phyloP scores from a whole-genome alignment of 768 basidiomycete genomes.

The Trametes cinnabarina region DNA sequence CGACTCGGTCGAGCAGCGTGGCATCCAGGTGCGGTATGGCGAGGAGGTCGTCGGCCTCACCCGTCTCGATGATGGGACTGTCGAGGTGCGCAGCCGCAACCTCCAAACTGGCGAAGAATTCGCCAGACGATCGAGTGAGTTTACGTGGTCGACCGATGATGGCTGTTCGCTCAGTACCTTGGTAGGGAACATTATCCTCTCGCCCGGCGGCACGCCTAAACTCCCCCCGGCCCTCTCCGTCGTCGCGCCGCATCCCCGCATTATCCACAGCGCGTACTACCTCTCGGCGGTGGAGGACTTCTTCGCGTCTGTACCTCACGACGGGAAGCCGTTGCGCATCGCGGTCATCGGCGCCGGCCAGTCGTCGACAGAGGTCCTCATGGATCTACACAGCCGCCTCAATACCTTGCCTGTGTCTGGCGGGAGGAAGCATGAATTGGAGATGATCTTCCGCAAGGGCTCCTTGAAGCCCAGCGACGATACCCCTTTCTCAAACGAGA shows the following conservation, averaged over 20 bases:
- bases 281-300: slow-evolving; percentile 37
- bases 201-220: slow-evolving; percentile 48
- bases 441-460: slow-evolving; percentile 52
- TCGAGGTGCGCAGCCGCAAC: slow-evolving; percentile 39
- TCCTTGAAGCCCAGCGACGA: slow-evolving; percentile 52
- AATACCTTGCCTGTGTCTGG: slow-evolving; percentile 29
- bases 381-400: slow-evolving; percentile 43
- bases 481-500: slow-evolving; percentile 52
- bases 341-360: slow-evolving; percentile 51
- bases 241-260: slow-evolving; percentile 34
- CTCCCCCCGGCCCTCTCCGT: slow-evolving; percentile 39
- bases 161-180: not conserved
- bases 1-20: slow-evolving; percentile 40
- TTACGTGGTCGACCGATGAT: not conserved
- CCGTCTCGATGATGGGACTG: slow-evolving; percentile 33
- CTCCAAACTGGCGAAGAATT: slow-evolving; percentile 35
- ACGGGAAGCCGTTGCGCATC: slow-evolving; percentile 35
- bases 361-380: slow-evolving; percentile 46
- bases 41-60: slow-evolving; percentile 45
- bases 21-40: slow-evolving; percentile 44
- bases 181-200: slow-evolving; percentile 47
- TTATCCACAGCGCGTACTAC: slow-evolving; percentile 47
- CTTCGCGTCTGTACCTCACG: slow-evolving; percentile 29
- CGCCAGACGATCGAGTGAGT: slow-evolving; percentile 40
- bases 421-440: slow-evolving; percentile 37